A percentile compares a stretch with the other conserved stretches of the same genome.
These are phyloP conservation scores for Cordyceps militaris DNA, from an alignment of 2,329 filamentous ascomycete species.

Conservation along the genomic window DNA sequence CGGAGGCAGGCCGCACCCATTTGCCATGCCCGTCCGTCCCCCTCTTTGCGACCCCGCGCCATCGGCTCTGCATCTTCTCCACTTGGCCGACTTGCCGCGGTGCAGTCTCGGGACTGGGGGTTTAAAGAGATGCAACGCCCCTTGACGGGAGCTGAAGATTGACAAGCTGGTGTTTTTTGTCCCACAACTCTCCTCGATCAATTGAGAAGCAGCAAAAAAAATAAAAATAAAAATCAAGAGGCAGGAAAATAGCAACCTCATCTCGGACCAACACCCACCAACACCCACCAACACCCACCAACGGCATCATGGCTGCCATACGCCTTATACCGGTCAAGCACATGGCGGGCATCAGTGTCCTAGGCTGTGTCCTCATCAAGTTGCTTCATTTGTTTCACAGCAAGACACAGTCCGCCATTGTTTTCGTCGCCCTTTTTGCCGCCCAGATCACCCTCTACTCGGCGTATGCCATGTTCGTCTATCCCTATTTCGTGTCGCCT, in stretches of 20 bases:
- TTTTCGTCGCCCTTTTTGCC: slow-evolving; percentile 1
- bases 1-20: neutral
- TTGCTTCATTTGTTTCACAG: slow-evolving; percentile 7
- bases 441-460: slow-evolving; percentile 18
- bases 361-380: slow-evolving; percentile 7
- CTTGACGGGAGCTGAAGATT: neutral
- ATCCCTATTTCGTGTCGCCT: slow-evolving; percentile 31
- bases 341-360: slow-evolving; percentile 9
- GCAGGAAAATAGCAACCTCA: too few relatives aligned
- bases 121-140: neutral
- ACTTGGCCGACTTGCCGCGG: slow-evolving; percentile 8
- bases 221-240: too few relatives aligned
- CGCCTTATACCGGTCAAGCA: slow-evolving; percentile 11
- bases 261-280: too few relatives aligned
- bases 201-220: too few relatives aligned
- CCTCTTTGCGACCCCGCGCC: slow-evolving; percentile 6
- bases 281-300: neutral
- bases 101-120: neutral
- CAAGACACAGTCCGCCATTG: neutral
- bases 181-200: too few relatives aligned
- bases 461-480: slow-evolving; percentile 29
- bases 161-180: too few relatives aligned
- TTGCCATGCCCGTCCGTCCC: neutral
- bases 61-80: slow-evolving; percentile 10
- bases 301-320: slow-evolving; percentile 7